Conservation (phyloP, 495 filamentous ascomycete species). For the Trichoderma virens region DNA sequence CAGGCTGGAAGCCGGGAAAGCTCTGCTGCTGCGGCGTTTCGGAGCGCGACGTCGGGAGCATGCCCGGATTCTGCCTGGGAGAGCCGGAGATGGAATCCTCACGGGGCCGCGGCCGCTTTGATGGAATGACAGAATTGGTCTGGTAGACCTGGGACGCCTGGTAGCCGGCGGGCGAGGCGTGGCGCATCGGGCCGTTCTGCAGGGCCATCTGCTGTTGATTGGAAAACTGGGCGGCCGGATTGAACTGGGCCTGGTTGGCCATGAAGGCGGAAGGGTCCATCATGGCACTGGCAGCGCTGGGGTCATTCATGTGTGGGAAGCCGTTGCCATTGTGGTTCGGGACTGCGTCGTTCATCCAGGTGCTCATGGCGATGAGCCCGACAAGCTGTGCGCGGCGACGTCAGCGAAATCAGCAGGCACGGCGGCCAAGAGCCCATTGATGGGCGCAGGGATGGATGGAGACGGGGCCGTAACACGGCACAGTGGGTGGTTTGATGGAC, state of each 20-base stretch:
- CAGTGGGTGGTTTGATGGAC: slow-evolving; percentile 41
- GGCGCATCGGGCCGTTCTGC: slow-evolving; percentile 77
- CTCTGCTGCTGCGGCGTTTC: slow-evolving; percentile 77
- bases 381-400: slow-evolving; percentile 38
- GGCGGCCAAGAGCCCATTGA: slow-evolving; percentile 25
- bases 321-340: slow-evolving; percentile 72
- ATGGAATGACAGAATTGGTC: slow-evolving; percentile 75
- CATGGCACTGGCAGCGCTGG: slow-evolving; percentile 42
- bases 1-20: slow-evolving; percentile 52
- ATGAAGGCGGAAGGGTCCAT: slow-evolving; percentile 49
- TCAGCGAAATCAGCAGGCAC: slow-evolving; percentile 39
- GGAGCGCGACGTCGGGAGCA: slow-evolving; percentile 74
- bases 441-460: slow-evolving; percentile 24
- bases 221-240: slow-evolving; percentile 41
- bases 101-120: slow-evolving; percentile 72
- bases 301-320: slow-evolving; percentile 56
- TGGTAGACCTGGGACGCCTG: slow-evolving; percentile 55
- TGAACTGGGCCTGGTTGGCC: slow-evolving; percentile 44
- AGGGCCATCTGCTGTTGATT: slow-evolving; percentile 63
- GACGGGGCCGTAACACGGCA: slow-evolving; percentile 33
- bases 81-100: slow-evolving; percentile 82
- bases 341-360: slow-evolving; percentile 73
- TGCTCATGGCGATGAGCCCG: slow-evolving; percentile 63
- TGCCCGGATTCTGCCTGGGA: slow-evolving; percentile 66
- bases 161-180: slow-evolving; percentile 66